Conservation (phyloP, 768 basidiomycete genomes). For the Gymnopilus junonius region DNA sequence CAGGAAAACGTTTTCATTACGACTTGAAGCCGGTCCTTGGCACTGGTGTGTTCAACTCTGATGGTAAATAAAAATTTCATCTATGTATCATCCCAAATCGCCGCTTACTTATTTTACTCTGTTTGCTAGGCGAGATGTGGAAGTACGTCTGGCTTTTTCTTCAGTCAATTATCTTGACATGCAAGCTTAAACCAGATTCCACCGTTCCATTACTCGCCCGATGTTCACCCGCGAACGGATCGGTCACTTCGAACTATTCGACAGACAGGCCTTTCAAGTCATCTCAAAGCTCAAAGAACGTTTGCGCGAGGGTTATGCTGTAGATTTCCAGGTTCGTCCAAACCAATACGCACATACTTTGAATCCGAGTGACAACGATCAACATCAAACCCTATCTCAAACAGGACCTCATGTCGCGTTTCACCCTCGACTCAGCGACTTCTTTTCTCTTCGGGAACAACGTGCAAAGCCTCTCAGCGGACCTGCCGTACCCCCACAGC, state of each 20-base stretch:
- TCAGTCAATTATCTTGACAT: not conserved
- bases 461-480: slow-evolving; percentile 51
- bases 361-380: too few species aligned
- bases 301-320: not conserved
- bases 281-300: not conserved
- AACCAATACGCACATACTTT: too few species aligned
- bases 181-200: slow-evolving; percentile 43
- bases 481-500: slow-evolving; percentile 50
- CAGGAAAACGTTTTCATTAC: slow-evolving; percentile 47
- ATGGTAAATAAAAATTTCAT: slow-evolving; percentile 49
- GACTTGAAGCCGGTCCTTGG: slow-evolving; percentile 56
- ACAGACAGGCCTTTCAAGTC: not conserved
- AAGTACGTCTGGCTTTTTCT: slow-evolving; percentile 23
- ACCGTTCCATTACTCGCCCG: slow-evolving; percentile 41
- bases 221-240: slow-evolving; percentile 7
- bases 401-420: slow-evolving; percentile 48
- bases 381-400: not conserved
- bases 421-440: slow-evolving; percentile 67
- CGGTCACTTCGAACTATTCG: slow-evolving; percentile 10
- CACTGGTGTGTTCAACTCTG: slow-evolving; percentile 70
- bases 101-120: not conserved
- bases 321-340: not conserved
- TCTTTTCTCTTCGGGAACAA: slow-evolving; percentile 60
- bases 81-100: not conserved
- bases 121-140: slow-evolving; percentile 39